phyloP scores from a whole-genome alignment of 2,329 filamentous ascomycete species.

The Xylariaceae sp. region DNA sequence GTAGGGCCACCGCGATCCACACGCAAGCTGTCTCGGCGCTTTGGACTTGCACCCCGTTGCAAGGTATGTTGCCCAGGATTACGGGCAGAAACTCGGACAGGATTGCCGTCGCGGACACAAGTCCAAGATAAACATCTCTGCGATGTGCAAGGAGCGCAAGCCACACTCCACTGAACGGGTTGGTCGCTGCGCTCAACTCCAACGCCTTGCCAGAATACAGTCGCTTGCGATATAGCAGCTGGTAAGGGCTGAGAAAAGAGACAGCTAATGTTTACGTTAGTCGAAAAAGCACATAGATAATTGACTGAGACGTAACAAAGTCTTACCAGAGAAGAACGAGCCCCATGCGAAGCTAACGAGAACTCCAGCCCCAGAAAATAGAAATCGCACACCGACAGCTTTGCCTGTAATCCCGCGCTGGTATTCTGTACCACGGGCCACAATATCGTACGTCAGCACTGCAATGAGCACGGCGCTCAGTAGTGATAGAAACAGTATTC shows the following conservation, averaged over 20 bases:
- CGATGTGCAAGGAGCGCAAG: slow-evolving; percentile 30
- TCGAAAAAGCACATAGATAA: background rate
- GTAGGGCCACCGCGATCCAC: slow-evolving; percentile 35
- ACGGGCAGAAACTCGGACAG: slow-evolving; percentile 49
- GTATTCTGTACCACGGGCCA: slow-evolving; percentile 16
- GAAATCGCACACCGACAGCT: slow-evolving; percentile 34
- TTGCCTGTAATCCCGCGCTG: slow-evolving; percentile 27
- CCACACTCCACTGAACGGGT: slow-evolving; percentile 43
- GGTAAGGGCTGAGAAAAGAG: slow-evolving; percentile 42
- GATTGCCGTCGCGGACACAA: slow-evolving; percentile 40
- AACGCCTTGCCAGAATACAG: slow-evolving; percentile 37
- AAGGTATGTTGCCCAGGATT: slow-evolving; percentile 46
- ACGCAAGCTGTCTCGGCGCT: slow-evolving; percentile 39
- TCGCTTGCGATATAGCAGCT: slow-evolving; percentile 36
- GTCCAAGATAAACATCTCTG: slow-evolving; percentile 37
- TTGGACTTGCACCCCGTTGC: slow-evolving; percentile 39
- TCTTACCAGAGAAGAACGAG: slow-evolving; percentile 32
- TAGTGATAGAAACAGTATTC: slow-evolving; percentile 22
- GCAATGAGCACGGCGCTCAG: slow-evolving; percentile 22
- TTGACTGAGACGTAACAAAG: background rate
- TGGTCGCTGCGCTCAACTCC: slow-evolving; percentile 37
- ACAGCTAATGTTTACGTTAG: slow-evolving; percentile 34
- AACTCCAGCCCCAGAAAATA: slow-evolving; percentile 34
- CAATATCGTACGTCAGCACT: slow-evolving; percentile 29
- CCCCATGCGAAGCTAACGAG: slow-evolving; percentile 33